These are phyloP conservation scores for Pecoramyces ruminantium DNA, from an alignment of 192 early-diverging fungal genomes.

Conservation along the genomic window DNA sequence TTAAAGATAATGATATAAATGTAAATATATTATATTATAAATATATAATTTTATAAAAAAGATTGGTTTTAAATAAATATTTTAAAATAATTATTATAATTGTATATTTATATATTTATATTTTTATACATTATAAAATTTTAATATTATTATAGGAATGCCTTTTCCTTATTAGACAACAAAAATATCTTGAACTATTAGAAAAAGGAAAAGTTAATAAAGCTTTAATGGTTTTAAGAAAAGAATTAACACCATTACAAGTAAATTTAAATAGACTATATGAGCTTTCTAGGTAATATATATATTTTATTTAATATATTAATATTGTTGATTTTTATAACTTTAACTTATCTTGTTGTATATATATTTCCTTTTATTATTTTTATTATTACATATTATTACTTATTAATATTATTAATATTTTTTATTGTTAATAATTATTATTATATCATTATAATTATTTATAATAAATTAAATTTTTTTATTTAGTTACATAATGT, in stretches of 20 bases:
- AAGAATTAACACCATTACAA: slow-evolving; percentile 58
- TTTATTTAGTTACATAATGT: slow-evolving; percentile 61
- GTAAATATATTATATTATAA: no score
- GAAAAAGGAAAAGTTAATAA: slow-evolving; percentile 47
- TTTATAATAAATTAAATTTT: background rate
- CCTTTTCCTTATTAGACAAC: slow-evolving; percentile 60
- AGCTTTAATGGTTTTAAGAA: slow-evolving; percentile 60
- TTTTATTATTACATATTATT: slow-evolving; percentile 1
- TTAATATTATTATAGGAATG: background rate
- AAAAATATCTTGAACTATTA: slow-evolving; percentile 81
- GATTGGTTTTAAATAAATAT: no score
- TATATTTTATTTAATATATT: no score
- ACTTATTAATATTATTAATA: background rate
- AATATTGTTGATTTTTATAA: no score
- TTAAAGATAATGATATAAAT: slow-evolving; percentile 6
- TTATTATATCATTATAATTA: background rate
- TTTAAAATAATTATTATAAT: no score
- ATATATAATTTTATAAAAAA: no score
- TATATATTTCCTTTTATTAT: slow-evolving; percentile 15
- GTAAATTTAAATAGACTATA: slow-evolving; percentile 53
- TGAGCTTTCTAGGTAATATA: slow-evolving; percentile 47
- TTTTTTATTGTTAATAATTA: background rate
- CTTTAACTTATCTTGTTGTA: no score
- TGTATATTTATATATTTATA: background rate
- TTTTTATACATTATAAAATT: background rate